Conservation (phyloP, 768 basidiomycete genomes). For the Grammothele lineata region DNA sequence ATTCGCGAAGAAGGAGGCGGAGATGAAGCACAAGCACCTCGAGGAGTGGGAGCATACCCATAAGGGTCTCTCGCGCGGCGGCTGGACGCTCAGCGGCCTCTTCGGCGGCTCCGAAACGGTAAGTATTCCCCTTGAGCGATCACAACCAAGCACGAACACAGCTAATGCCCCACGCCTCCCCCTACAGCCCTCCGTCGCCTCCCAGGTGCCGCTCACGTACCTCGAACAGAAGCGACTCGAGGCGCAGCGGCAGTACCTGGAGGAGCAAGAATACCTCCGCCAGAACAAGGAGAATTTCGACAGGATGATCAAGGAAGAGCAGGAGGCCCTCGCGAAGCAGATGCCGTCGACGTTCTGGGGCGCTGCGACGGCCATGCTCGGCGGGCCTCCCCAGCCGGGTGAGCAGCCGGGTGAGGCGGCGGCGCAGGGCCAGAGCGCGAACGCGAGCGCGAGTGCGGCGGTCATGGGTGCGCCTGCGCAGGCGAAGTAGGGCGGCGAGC, state of each 20-base stretch:
- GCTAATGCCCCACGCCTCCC: no score
- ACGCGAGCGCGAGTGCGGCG: not conserved
- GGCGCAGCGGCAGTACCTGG: constrained; percentile 47
- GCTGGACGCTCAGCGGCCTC: constrained; percentile 42
- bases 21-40: constrained; percentile 69
- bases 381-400: constrained; percentile 9
- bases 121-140: constrained; percentile 6
- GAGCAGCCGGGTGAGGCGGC: no score
- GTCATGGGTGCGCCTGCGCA: no score
- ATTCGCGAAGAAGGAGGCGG: constrained; percentile 85
- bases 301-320: constrained; percentile 46
- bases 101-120: constrained; percentile 36
- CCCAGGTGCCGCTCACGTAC: constrained; percentile 43
- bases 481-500: no score
- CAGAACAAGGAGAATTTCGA: constrained; percentile 50
- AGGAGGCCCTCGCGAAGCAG: constrained; percentile 43
- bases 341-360: constrained; percentile 38
- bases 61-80: constrained; percentile 33
- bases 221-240: constrained; percentile 48
- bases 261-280: constrained; percentile 49
- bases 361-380: constrained; percentile 16
- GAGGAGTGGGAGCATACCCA: constrained; percentile 72
- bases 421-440: not conserved
- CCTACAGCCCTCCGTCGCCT: constrained; percentile 21
- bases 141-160: no score